Conservation (phyloP, 2,329 filamentous ascomycete genomes). For the Exophiala viscosa region DNA sequence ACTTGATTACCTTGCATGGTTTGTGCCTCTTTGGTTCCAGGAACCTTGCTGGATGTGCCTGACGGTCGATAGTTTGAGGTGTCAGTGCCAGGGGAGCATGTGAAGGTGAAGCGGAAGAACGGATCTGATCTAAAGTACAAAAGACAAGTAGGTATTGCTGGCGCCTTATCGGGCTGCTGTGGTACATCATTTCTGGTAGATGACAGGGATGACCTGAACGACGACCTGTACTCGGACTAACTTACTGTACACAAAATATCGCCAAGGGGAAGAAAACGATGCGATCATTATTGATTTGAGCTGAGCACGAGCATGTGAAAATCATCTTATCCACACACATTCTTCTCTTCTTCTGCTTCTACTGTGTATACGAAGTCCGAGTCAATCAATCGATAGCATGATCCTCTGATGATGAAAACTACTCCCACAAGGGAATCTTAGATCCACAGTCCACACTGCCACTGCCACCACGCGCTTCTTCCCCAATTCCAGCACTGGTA, state of each 20-base stretch:
- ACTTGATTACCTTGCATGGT: not conserved
- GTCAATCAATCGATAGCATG: not conserved
- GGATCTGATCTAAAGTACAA: too few relatives aligned
- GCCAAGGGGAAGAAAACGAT: not conserved
- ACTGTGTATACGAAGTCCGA: not conserved
- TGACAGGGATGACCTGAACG: not conserved
- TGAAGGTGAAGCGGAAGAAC: too few relatives aligned
- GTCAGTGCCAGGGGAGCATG: too few relatives aligned
- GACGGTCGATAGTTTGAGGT: too few relatives aligned
- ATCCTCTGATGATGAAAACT: not conserved
- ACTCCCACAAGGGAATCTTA: not conserved
- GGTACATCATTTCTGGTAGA: not conserved
- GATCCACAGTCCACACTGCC: not conserved
- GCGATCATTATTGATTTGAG: not conserved
- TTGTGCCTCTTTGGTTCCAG: too few relatives aligned
- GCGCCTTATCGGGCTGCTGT: too few relatives aligned
- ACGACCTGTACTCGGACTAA: not conserved
- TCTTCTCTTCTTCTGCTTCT: not conserved
- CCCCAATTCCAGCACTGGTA: slow-evolving; percentile 1
- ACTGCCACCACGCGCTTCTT: slow-evolving; percentile 2
- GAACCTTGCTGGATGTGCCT: too few relatives aligned
- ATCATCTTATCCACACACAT: not conserved
- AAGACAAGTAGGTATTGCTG: too few relatives aligned
- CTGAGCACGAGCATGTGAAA: not conserved
- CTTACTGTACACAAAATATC: not conserved